Percentiles rank a stretch among this genome's conserved stretches.
Conservation (phyloP, 495 filamentous ascomycete genomes). For the Aspergillus coremiiformis region DNA sequence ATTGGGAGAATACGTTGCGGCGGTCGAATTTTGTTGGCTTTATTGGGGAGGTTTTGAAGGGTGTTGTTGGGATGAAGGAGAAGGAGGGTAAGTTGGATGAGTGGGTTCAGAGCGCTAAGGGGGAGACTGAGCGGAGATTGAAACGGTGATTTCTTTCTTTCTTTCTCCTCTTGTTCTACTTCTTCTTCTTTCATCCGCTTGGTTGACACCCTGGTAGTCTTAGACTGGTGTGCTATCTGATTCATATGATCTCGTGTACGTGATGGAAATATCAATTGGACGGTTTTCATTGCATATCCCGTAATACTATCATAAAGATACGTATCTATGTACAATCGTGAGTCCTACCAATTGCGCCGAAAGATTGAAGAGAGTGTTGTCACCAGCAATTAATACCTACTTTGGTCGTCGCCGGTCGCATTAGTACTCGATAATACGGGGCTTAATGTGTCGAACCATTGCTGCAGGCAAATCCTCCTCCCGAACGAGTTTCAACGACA, state of each 20-base stretch:
- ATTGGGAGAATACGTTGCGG: slow-evolving; percentile 91
- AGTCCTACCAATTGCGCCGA: slow-evolving; percentile 9
- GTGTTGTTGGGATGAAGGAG: slow-evolving; percentile 66
- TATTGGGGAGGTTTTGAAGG: slow-evolving; percentile 83
- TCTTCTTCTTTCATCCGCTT: not conserved
- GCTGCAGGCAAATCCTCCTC: slow-evolving; percentile 64
- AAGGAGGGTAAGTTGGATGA: slow-evolving; percentile 56
- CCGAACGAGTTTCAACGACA: slow-evolving; percentile 61
- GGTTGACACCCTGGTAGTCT: not conserved
- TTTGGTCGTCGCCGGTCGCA: not conserved
- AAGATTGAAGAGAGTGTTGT: not conserved
- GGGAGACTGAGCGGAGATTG: slow-evolving; percentile 60
- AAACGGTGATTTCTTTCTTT: slow-evolving; percentile 14
- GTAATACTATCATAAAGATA: not conserved
- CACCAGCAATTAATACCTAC: not conserved
- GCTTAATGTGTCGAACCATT: slow-evolving; percentile 50
- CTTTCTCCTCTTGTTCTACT: not conserved
- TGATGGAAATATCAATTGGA: not conserved
- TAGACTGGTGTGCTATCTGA: not conserved
- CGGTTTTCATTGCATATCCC: not conserved
- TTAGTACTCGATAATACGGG: slow-evolving; percentile 50
- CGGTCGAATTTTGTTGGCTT: slow-evolving; percentile 96
- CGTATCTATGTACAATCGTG: slow-evolving; percentile 21
- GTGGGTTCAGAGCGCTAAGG: slow-evolving; percentile 74
- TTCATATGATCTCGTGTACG: not conserved